Evolutionary conservation across 352 stramenopile genomes (phyloP).

Genomic region (Phytophthora hibernalis): DNA sequence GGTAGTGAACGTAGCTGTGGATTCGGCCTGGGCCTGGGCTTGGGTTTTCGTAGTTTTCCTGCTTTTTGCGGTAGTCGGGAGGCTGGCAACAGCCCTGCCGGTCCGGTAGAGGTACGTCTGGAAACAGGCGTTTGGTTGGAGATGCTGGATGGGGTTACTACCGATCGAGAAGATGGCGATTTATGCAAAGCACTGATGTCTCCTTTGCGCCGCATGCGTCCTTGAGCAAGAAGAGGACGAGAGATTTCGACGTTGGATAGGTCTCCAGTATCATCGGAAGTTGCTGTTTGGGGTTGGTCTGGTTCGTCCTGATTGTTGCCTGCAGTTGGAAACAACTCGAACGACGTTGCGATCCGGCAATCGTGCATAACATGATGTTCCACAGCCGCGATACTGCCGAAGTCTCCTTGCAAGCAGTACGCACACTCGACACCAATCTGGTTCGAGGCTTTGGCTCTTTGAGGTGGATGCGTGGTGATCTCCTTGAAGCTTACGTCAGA

Average conservation of each 20-base stretch:
- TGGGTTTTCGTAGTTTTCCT: conserved; percentile 14
- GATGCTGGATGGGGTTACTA: conserved; percentile 1
- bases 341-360: conserved; percentile 53
- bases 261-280: background rate
- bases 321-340: conserved; percentile 7
- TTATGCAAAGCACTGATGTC: conserved; percentile 26
- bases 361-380: conserved; percentile 44
- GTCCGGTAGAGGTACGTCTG: background rate
- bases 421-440: conserved; percentile 39
- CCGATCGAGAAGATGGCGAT: conserved; percentile 1
- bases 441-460: background rate
- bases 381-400: conserved; percentile 30
- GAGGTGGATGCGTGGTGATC: background rate
- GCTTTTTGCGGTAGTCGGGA: background rate
- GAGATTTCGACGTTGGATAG: background rate
- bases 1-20: conserved; percentile 24
- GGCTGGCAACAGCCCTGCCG: background rate
- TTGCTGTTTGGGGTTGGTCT: background rate
- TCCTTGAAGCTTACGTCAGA: background rate
- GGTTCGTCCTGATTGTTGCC: conserved; percentile 27
- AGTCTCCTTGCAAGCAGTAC: conserved; percentile 52
- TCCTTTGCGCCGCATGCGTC: conserved; percentile 41
- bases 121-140: background rate
- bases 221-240: conserved; percentile 34
- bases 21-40: conserved; percentile 13